phyloP scores from a whole-genome alignment of 2,329 filamentous ascomycete genomes.

The Incumbomyces delicatus region DNA sequence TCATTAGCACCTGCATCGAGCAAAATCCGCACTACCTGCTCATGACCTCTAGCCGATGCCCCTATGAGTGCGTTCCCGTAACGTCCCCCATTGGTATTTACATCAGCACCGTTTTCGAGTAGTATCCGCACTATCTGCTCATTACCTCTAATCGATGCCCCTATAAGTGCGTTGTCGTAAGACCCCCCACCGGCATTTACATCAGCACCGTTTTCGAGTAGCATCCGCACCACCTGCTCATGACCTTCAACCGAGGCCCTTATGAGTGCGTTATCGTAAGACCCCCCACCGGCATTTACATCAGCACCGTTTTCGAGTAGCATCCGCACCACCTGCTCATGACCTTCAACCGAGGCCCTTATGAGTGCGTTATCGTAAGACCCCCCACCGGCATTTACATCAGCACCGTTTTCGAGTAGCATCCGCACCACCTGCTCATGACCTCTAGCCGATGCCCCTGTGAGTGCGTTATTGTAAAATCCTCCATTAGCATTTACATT shows the following conservation, averaged over 20 bases:
- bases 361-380: conserved; percentile 11
- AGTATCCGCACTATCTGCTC: conserved; percentile 5
- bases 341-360: conserved; percentile 6
- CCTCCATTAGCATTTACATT: conserved; percentile 18
- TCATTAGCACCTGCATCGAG: too few species aligned
- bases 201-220: too few species aligned
- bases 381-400: too few species aligned
- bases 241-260: conserved; percentile 1
- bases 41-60: conserved; percentile 2
- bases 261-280: conserved; percentile 9
- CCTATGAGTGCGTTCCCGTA: conserved; percentile 9
- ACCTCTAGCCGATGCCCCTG: not conserved
- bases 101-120: conserved; percentile 12
- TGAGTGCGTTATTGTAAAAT: conserved; percentile 9
- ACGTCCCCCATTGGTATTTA: conserved; percentile 13
- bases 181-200: too few species aligned
- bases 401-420: too few species aligned
- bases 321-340: not conserved
- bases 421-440: conserved; percentile 4
- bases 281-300: conserved; percentile 15
- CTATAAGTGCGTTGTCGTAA: conserved; percentile 11
- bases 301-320: conserved; percentile 13
- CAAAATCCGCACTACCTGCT: not conserved
- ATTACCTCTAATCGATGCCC: conserved; percentile 5
- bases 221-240: not conserved